Conservation (phyloP, 495 filamentous ascomycete genomes). For the Trichoderma reesei region DNA sequence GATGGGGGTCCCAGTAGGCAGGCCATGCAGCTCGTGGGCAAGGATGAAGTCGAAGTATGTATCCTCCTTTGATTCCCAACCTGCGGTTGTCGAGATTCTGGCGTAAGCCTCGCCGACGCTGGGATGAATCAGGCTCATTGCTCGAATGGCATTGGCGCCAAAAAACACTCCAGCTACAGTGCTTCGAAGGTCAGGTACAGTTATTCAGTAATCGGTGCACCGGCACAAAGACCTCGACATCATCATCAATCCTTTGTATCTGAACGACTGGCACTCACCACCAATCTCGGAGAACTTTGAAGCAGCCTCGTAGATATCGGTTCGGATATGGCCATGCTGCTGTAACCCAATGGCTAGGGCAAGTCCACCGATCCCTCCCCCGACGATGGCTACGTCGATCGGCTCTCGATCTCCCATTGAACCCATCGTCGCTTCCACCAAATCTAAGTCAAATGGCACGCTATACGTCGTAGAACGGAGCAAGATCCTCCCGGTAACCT, state of each 20-base stretch:
- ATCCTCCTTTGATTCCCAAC: constrained; percentile 15
- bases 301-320: constrained; percentile 38
- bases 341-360: constrained; percentile 1
- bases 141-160: constrained; percentile 42
- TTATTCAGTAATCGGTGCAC: too few relatives aligned
- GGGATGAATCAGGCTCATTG: constrained; percentile 41
- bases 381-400: neutral
- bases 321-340: constrained; percentile 17
- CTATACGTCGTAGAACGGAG: too few relatives aligned
- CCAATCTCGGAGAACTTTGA: constrained; percentile 36
- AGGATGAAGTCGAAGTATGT: constrained; percentile 20
- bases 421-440: neutral
- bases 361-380: neutral
- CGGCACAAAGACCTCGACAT: too few relatives aligned
- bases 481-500: too few relatives aligned
- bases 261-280: constrained; percentile 12
- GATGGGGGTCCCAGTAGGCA: constrained; percentile 11
- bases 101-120: constrained; percentile 29
- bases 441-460: neutral
- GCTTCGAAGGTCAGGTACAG: neutral
- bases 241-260: neutral
- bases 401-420: neutral
- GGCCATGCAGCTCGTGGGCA: neutral
- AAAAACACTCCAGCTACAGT: constrained; percentile 43
- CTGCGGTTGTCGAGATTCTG: constrained; percentile 16